Evolutionary conservation across 106 monocot species (phyloP).

Genomic region (Iris macrosiphon): DNA sequence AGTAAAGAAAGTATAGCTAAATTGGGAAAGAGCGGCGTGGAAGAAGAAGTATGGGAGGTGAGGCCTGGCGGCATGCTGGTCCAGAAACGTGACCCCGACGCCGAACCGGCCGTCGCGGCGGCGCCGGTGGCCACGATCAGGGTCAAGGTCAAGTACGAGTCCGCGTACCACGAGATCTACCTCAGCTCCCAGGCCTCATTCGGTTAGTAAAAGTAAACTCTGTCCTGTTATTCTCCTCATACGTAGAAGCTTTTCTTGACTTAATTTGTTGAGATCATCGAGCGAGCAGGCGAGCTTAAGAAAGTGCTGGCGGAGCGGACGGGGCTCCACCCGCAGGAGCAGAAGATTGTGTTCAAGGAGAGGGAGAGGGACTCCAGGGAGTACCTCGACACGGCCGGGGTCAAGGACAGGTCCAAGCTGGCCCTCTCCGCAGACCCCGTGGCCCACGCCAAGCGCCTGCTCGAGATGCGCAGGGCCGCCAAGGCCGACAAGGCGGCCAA

Average conservation of each 20-base stretch:
- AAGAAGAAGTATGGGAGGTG: slow-evolving; percentile 62
- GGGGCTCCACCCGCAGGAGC: slow-evolving; percentile 71
- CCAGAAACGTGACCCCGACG: slow-evolving; percentile 53
- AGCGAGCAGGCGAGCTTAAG: slow-evolving; percentile 31
- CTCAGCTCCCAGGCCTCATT: slow-evolving; percentile 37
- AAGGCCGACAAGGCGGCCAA: slow-evolving; percentile 50
- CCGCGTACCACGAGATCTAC: slow-evolving; percentile 33
- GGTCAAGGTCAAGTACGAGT: slow-evolving; percentile 32
- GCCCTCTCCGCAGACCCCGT: slow-evolving; percentile 48
- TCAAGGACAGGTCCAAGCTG: slow-evolving; percentile 77
- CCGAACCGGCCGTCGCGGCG: slow-evolving; percentile 12
- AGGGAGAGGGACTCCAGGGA: slow-evolving; percentile 59
- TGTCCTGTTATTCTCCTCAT: background rate
- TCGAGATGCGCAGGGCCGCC: slow-evolving; percentile 48
- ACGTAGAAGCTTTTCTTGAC: background rate
- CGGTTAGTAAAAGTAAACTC: slow-evolving; percentile 8
- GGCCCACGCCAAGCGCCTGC: slow-evolving; percentile 52
- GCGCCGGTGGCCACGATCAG: slow-evolving; percentile 21
- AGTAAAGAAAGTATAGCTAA: no score
- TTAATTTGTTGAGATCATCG: background rate
- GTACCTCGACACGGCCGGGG: slow-evolving; percentile 64
- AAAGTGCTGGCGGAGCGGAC: slow-evolving; percentile 56
- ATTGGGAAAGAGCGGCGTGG: no score
- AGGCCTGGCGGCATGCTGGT: slow-evolving; percentile 88
- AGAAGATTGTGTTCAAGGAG: slow-evolving; percentile 71